Conservation (phyloP, 805 yeast species). For the Kluyveromyces starmeri region DNA sequence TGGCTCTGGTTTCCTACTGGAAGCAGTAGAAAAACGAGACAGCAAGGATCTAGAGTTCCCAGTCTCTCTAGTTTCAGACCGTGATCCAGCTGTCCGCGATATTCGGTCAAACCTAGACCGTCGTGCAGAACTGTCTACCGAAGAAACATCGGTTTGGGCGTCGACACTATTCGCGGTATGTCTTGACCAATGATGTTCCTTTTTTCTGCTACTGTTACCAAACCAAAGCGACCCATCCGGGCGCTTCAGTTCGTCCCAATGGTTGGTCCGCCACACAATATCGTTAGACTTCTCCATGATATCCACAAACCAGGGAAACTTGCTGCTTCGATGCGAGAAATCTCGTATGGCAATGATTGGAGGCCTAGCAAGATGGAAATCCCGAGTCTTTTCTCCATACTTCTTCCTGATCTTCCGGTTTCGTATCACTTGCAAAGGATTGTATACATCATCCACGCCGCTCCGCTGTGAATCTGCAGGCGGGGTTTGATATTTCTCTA, state of each 20-base stretch:
- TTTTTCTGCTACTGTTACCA: slow-evolving; percentile 3
- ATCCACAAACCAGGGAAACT: slow-evolving; percentile 57
- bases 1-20: slow-evolving; percentile 1
- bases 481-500: slow-evolving; percentile 35
- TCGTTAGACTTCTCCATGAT: slow-evolving; percentile 51
- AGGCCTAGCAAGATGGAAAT: slow-evolving; percentile 37
- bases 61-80: not conserved
- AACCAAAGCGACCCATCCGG: slow-evolving; percentile 25
- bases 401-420: slow-evolving; percentile 53
- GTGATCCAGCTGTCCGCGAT: not conserved
- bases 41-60: slow-evolving; percentile 1
- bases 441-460: slow-evolving; percentile 59
- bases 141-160: not conserved
- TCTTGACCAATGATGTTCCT: not conserved
- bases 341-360: slow-evolving; percentile 50
- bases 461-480: slow-evolving; percentile 20
- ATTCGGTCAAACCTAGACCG: not conserved
- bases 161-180: not conserved
- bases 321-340: slow-evolving; percentile 44
- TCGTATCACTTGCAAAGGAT: slow-evolving; percentile 76
- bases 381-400: slow-evolving; percentile 36
- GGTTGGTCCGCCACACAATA: slow-evolving; percentile 38
- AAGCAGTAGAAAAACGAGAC: slow-evolving; percentile 1
- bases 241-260: slow-evolving; percentile 25
- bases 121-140: slow-evolving; percentile 1